Evolutionary conservation across 306 rosid genomes (phyloP), one percentile per base, ranked within the genome.

Genomic region (Erythrophleum fordii): DNA sequence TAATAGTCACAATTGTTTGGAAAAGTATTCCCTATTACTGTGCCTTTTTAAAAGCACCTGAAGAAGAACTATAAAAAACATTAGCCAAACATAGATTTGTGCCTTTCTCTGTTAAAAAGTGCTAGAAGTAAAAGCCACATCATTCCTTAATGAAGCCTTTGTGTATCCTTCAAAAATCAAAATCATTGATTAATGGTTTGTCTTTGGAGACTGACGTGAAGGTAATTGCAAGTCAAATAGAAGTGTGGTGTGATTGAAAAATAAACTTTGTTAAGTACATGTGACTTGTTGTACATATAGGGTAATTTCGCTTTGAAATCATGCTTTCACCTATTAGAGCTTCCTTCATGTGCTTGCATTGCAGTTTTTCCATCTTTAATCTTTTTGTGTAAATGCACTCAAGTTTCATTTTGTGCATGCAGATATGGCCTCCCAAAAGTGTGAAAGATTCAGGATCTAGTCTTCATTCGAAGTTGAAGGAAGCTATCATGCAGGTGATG

Each of bases 351-450:
- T 48, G n/a, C 35, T 78, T 44, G 73, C 70, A 25, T 37, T 22
- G 31, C 7, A 20, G 58, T 28, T 45, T 22, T 51, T 42, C 5
- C 17, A 60, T 49, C 42, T 12, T 25, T 48, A 18, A 28, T 69
- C 9, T 18, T 28, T 5, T 1, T 74, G 41, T 60, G 56, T 69
- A 39, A 80, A 75, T n/a, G 45, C 66, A 42, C 69, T 79, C 77
- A 77, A 60, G 62, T 80, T 79, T 51, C 51, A 70, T 60, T 64
- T 71, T 68, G 62, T 70, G 60, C 77, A 44, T 87, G 87, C 88
- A 96, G 99, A 92, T 96, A 87, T 96, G 99, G 99, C 99, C 99
- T 77, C 99, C 99, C 76, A 92, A 93, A 86, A 93, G 84, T 73
- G 91, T 96, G 84, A 93, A 93, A 83, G 99, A 96, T 81, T 96